A percentile compares a stretch with the other conserved stretches of the same genome.
phyloP scores from a whole-genome alignment of 2,329 filamentous ascomycete genomes.

The Penicillium psychrosexuale region DNA sequence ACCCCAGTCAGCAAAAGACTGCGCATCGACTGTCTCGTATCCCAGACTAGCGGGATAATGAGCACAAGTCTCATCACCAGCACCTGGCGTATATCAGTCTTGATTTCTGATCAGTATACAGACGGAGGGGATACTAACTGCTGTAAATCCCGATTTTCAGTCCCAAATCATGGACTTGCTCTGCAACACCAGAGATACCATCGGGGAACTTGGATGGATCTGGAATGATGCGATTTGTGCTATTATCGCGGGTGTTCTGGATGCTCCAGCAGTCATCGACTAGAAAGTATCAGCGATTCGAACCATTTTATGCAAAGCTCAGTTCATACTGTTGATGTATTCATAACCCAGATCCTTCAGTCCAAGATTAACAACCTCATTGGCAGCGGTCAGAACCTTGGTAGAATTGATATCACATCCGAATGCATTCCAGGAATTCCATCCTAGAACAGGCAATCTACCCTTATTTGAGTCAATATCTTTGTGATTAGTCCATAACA shows the following conservation, averaged over 20 bases:
- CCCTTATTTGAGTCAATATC: slow-evolving; percentile 19
- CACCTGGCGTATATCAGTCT: slow-evolving; percentile 19
- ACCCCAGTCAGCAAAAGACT: slow-evolving; percentile 57
- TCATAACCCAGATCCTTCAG: slow-evolving; percentile 51
- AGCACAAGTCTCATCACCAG: slow-evolving; percentile 49
- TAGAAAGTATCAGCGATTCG: slow-evolving; percentile 3
- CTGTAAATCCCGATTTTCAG: slow-evolving; percentile 65
- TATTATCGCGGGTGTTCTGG: slow-evolving; percentile 43
- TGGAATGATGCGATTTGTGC: slow-evolving; percentile 46
- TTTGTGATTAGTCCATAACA: not conserved
- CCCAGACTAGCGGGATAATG: slow-evolving; percentile 57
- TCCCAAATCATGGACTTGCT: slow-evolving; percentile 54
- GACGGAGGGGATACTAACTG: slow-evolving; percentile 28
- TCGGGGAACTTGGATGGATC: slow-evolving; percentile 55
- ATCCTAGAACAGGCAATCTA: slow-evolving; percentile 39
- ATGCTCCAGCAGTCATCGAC: slow-evolving; percentile 62
- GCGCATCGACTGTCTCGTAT: slow-evolving; percentile 57
- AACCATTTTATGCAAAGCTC: slow-evolving; percentile 39
- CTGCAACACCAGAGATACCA: slow-evolving; percentile 55
- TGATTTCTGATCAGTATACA: accelerated
- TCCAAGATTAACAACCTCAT: slow-evolving; percentile 46
- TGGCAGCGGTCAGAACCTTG: slow-evolving; percentile 48
- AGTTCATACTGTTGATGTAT: slow-evolving; percentile 48
- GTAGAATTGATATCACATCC: slow-evolving; percentile 48
- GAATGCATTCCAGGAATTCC: slow-evolving; percentile 49